Evolutionary conservation across 148 eudicot species (phyloP), one percentile per base, ranked within the genome.

Genomic region (Dysphania ambrosioides): DNA sequence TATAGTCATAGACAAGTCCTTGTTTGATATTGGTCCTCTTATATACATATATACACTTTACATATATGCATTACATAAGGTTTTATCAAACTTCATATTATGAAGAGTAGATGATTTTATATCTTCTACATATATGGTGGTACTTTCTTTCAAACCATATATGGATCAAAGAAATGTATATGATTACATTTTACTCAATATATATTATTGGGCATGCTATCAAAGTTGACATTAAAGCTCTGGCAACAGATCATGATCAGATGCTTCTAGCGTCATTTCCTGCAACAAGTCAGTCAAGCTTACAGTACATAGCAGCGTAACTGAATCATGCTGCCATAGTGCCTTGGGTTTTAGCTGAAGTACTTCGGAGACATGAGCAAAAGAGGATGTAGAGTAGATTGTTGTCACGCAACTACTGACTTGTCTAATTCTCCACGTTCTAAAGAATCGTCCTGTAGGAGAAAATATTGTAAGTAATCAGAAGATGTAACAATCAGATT

Each of bases 361-460:
- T 31, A 42, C 16, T 58, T 29, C 30, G 23, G 42, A n/a, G 31
- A 21, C 23, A 18, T 0, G 23, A 56, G 34, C 29, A 53, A 24
- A 21, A 5, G 32, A 66, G 42, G 44, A 55, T 18, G 53, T 9
- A 0, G 34, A 29, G 66, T 35, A 6, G 42, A 55, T 29, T 15
- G 70, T 57, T 21, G 9, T 75, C 23, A 75, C 31, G 24, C 73
- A 58, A 13, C 40, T 57, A 44, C 35, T 0, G 47, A 30, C 9
- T 42, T 47, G 10, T 76, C 66, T n/a, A 59, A 21, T 58, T 69
- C 42, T 5, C 73, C 73, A 23, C 60, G 68, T 31, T 40, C 36
- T 61, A 77, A 77, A 32, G 74, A 77, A 34, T 60, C 69, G 60
- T 77, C 74, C 79, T 77, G 49, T 63, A 68, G n/a, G n/a, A 41